Base-by-base conservation (phyloP, 306 rosid species). In the Senna tora region DNA sequence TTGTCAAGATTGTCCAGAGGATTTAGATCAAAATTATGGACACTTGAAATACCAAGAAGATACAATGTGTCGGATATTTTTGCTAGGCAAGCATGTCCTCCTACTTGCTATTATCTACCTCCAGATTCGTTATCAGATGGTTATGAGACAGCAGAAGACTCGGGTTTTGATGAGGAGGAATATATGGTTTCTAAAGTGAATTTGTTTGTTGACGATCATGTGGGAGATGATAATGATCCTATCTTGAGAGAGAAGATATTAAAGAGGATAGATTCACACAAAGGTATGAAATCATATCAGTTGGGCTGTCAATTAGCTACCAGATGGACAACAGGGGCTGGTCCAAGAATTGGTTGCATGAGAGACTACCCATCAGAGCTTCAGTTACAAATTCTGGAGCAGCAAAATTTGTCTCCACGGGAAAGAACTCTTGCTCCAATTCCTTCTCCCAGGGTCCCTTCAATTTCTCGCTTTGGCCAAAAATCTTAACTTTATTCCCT, bases 331-430 rank as follows among this genome's bases (percentile, higher is more conserved):
- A 92, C 89, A 4, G 97, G 92, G 43, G 96, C 82, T 21, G 96
- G 94, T 16, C 92, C 96, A 5, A 75, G 94, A 25, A 92, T 92
- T 52, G 92, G 94, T n/a, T 89, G 92, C 83, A 84, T 89, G 84
- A 86, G 97, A 72, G 92, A 87, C 69, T 89, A 87, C 74, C 96
- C 96, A 46, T 64, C 83, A 5, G 88, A 89, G 77, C 89, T 89
- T 75, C 91, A 82, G 58, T 60, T 65, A 76, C 76, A 62, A 51
- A 90, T 84, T 56, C 70, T 89, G 49, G 88, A 86, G 78, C 84
- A 81, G 45, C 86, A 87, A 38, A 79, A 81, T 43, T 76, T 89
- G 84, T 84, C 88, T 38, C 91, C 91, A 5, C 82, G 84, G 69
- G 43, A 33, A 36, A 69, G 51, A 38, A 77, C 25, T 43, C 17